Percentiles rank a stretch among this genome's conserved stretches.
Conservation (phyloP, 495 filamentous ascomycete species). For the Lophiostoma macrostomum region DNA sequence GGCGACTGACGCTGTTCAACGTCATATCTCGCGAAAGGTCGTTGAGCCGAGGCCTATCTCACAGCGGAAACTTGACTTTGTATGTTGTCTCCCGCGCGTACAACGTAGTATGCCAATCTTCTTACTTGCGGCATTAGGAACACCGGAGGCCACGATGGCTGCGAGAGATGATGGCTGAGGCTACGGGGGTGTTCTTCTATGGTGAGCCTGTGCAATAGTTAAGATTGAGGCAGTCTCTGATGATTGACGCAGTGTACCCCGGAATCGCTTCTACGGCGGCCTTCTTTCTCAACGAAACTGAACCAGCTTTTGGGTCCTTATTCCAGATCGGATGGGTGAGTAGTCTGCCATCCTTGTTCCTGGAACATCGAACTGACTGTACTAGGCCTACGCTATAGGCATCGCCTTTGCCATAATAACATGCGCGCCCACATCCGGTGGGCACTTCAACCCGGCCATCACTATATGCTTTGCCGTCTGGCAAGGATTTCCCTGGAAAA, state of each 20-base stretch:
- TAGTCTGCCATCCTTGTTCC: not conserved
- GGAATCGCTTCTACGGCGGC: slow-evolving; percentile 48
- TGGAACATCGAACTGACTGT: not conserved
- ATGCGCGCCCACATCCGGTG: slow-evolving; percentile 51
- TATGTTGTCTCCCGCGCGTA: too few species aligned
- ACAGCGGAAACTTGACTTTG: slow-evolving; percentile 50
- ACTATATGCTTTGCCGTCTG: slow-evolving; percentile 51
- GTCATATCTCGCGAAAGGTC: slow-evolving; percentile 48
- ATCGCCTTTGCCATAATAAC: slow-evolving; percentile 56
- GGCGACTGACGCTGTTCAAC: slow-evolving; percentile 49
- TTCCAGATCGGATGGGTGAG: slow-evolving; percentile 49
- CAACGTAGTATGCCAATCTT: too few species aligned
- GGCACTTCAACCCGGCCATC: slow-evolving; percentile 52
- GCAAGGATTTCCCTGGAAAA: slow-evolving; percentile 53
- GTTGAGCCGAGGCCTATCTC: slow-evolving; percentile 46
- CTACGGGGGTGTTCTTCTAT: slow-evolving; percentile 53
- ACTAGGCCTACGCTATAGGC: slow-evolving; percentile 46
- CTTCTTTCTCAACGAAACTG: slow-evolving; percentile 45
- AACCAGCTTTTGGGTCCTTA: slow-evolving; percentile 44
- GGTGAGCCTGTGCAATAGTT: slow-evolving; percentile 37
- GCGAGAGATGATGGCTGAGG: slow-evolving; percentile 50
- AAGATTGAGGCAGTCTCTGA: too few species aligned
- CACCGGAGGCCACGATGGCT: slow-evolving; percentile 48
- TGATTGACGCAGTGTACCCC: slow-evolving; percentile 40
- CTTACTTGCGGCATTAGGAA: too few species aligned